Conservation (phyloP, 139 green algal genomes). For the Coccomyxa sp. region DNA sequence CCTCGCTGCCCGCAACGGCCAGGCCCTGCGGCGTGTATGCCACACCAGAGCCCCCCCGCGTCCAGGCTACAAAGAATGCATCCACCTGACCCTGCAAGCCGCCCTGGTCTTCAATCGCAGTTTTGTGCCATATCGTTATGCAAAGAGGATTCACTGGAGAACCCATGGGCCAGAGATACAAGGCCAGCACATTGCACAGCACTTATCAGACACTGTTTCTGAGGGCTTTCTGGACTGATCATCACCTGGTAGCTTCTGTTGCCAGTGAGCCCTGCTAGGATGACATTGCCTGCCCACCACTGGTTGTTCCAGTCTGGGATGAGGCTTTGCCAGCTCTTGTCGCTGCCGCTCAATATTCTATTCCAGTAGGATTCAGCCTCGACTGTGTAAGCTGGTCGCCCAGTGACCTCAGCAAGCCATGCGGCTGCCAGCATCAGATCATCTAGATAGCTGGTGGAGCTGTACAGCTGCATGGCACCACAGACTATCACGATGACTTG, state of each 20-base stretch:
- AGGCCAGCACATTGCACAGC: too few species aligned
- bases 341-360: neutral
- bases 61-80: conserved; percentile 28
- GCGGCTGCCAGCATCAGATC: conserved; percentile 49
- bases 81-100: conserved; percentile 6
- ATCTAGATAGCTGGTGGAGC: conserved; percentile 30
- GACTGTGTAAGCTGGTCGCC: conserved; percentile 31
- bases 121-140: too few species aligned
- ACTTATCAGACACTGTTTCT: too few species aligned
- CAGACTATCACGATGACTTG: too few species aligned
- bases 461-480: conserved; percentile 4
- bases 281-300: conserved; percentile 13
- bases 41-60: neutral
- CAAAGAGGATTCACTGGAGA: too few species aligned
- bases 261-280: conserved; percentile 15
- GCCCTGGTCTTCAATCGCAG: too few species aligned
- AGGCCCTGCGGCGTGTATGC: conserved; percentile 8
- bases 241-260: conserved; percentile 3
- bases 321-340: neutral
- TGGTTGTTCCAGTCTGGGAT: conserved; percentile 18
- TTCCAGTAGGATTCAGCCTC: conserved; percentile 8
- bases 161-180: too few species aligned
- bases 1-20: conserved; percentile 10
- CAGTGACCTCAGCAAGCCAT: conserved; percentile 53
- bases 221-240: too few species aligned